Evolutionary conservation across 1,284 basidiomycete species (phyloP), one percentile per base, ranked within the genome.

Genomic region (Tranzscheliella williamsii): DNA sequence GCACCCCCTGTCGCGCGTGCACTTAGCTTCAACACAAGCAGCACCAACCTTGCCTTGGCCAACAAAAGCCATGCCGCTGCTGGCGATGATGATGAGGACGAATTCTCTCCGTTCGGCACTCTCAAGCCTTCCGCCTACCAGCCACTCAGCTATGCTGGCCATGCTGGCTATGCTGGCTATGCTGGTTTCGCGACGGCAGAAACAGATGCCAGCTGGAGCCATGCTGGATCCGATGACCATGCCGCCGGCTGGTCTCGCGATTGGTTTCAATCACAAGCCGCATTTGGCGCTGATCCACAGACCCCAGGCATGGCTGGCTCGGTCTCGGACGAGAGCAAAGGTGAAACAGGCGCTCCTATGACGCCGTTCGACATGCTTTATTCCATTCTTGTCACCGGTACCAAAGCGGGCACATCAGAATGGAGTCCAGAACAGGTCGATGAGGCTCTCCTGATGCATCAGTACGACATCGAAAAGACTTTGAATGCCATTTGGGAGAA

Each of bases 281-380:
- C 27, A 1, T 13, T 31, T 2, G 16, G 35, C 40, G 17, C 47
- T 16, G 33, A 22, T 16, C 29, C 38, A 17, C 43, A 51, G 6
- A 16, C 38, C 11, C 34, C 40, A 13, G 52, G 56, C n/a, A n/a
- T n/a, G n/a, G n/a, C n/a, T n/a, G n/a, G n/a, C n/a, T n/a, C n/a
- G n/a, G n/a, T n/a, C 5, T 17, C 32, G 15, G 51, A 48, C 20
- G 49, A 35, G 2, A 24, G 47, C 8, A 37, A 32, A 6, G 43
- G 86, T 0, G 87, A 89, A 66, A 90, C 90, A 26, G 37, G 43
- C 15, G 61, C 61, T 7, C 49, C 54, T 8, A 94, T 97, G 89
- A 94, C 93, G 1, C 94, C 94, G 0, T 89, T 98, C 66, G 94
- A 97, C 72, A 91, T 97, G 30, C 85, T 98, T 17, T 87, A 85